Conservation (phyloP, 2,329 filamentous ascomycete genomes). For the Exophiala calicioides region DNA sequence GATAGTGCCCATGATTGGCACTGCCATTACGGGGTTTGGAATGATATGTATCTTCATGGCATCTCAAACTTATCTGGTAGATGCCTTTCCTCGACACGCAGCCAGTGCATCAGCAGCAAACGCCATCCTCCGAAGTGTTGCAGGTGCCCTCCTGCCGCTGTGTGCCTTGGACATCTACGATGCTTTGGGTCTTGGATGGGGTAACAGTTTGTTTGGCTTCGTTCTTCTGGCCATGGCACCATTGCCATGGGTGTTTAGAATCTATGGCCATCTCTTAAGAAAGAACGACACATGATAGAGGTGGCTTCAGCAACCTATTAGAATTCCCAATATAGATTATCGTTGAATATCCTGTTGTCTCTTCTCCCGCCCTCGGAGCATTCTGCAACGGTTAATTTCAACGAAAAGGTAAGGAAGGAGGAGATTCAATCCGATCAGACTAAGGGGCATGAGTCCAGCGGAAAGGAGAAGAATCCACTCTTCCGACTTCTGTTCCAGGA, state of each 20-base stretch:
- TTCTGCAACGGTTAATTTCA: too few relatives aligned
- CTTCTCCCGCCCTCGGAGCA: too few relatives aligned
- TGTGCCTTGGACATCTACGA: conserved; percentile 60
- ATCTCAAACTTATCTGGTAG: conserved; percentile 64
- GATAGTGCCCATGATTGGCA: conserved; percentile 44
- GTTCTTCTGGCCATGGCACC: conserved; percentile 47
- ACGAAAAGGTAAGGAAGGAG: too few relatives aligned
- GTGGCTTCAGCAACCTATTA: too few relatives aligned
- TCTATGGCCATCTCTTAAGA: conserved; percentile 49
- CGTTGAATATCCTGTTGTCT: too few relatives aligned
- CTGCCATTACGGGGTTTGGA: conserved; percentile 35
- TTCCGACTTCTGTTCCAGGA: too few relatives aligned
- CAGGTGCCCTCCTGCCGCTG: conserved; percentile 60
- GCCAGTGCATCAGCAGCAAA: conserved; percentile 66
- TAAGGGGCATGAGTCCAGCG: too few relatives aligned
- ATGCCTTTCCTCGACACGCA: conserved; percentile 58
- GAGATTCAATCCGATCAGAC: too few relatives aligned
- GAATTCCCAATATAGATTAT: too few relatives aligned
- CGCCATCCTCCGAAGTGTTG: conserved; percentile 56
- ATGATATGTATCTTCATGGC: conserved; percentile 45
- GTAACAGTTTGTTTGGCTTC: conserved; percentile 58
- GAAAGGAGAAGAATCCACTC: too few relatives aligned
- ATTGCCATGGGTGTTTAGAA: conserved; percentile 45
- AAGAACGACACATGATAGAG: too few relatives aligned
- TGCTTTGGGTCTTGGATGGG: conserved; percentile 58